These are phyloP conservation scores for Colletotrichum sp. DNA, from an alignment of 2,329 filamentous ascomycete species.

Conservation along the genomic window DNA sequence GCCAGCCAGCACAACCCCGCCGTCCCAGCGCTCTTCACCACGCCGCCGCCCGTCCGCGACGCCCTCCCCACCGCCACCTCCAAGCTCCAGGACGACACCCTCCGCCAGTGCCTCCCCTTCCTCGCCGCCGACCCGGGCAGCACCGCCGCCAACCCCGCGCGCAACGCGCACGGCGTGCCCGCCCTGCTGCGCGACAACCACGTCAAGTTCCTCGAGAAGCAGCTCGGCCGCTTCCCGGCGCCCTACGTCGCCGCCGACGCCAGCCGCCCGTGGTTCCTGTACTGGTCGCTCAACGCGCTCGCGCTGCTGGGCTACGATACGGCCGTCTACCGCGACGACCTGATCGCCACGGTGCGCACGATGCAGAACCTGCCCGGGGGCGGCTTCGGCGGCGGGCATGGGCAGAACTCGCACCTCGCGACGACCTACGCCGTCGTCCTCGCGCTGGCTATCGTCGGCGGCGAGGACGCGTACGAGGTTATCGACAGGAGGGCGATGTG, in stretches of 20 bases:
- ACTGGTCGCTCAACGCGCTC: slow-evolving; percentile 86
- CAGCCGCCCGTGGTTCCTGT: slow-evolving; percentile 90
- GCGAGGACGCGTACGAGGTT: slow-evolving; percentile 72
- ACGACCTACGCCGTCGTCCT: slow-evolving; percentile 87
- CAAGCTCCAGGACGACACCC: slow-evolving; percentile 75
- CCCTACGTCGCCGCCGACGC: slow-evolving; percentile 80
- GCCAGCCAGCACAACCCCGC: slow-evolving; percentile 18
- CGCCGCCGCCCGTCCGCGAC: slow-evolving; percentile 69
- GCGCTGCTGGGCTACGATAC: slow-evolving; percentile 78
- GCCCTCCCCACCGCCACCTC: slow-evolving; percentile 71
- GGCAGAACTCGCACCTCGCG: slow-evolving; percentile 87
- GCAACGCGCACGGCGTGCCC: slow-evolving; percentile 78
- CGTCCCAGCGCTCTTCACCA: slow-evolving; percentile 64
- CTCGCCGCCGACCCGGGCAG: slow-evolving; percentile 49
- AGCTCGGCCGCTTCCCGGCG: slow-evolving; percentile 67
- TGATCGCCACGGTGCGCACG: slow-evolving; percentile 76
- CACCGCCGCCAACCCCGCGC: slow-evolving; percentile 30
- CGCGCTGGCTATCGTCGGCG: slow-evolving; percentile 79
- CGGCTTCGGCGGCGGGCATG: slow-evolving; percentile 93
- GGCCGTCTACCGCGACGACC: slow-evolving; percentile 68
- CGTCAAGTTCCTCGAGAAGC: slow-evolving; percentile 65
- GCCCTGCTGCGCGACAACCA: slow-evolving; percentile 70
- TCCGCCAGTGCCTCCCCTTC: slow-evolving; percentile 72
- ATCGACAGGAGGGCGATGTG: slow-evolving; percentile 87
- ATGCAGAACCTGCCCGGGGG: slow-evolving; percentile 79